Evolutionary conservation across 2,329 filamentous ascomycete species (phyloP).

Genomic region (Phyllosticta capitalensis): DNA sequence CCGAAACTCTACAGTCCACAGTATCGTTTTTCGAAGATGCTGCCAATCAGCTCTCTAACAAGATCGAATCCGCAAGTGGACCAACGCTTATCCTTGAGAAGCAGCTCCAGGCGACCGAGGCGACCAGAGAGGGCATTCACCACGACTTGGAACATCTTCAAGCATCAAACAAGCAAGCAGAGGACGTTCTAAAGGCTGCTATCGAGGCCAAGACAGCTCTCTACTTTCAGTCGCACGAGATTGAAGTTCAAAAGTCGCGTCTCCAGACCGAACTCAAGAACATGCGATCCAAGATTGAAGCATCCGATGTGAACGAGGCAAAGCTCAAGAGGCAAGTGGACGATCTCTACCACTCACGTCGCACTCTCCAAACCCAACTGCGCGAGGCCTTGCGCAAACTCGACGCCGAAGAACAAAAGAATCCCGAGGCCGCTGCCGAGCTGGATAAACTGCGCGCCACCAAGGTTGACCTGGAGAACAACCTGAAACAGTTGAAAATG

Average conservation of each 20-base stretch:
- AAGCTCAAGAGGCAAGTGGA: slow-evolving; percentile 14
- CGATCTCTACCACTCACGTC: slow-evolving; percentile 4
- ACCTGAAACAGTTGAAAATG: slow-evolving; percentile 17
- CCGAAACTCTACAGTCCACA: slow-evolving; percentile 2
- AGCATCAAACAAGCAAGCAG: slow-evolving; percentile 1
- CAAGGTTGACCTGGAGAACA: slow-evolving; percentile 17
- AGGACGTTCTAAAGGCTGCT: slow-evolving; percentile 1
- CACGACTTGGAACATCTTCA: neutral
- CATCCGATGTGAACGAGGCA: slow-evolving; percentile 16
- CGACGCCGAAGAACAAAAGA: slow-evolving; percentile 7
- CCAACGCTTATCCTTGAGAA: slow-evolving; percentile 6
- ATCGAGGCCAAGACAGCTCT: slow-evolving; percentile 5
- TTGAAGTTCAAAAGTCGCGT: slow-evolving; percentile 16
- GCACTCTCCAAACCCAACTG: slow-evolving; percentile 9
- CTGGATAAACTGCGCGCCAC: slow-evolving; percentile 15
- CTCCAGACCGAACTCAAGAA: slow-evolving; percentile 18
- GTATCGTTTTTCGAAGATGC: slow-evolving; percentile 5
- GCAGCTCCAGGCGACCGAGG: slow-evolving; percentile 5
- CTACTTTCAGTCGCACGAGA: slow-evolving; percentile 16
- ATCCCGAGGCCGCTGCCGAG: slow-evolving; percentile 13
- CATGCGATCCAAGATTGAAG: slow-evolving; percentile 17
- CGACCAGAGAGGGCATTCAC: slow-evolving; percentile 5
- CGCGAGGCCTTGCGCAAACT: slow-evolving; percentile 5
- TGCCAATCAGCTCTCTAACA: slow-evolving; percentile 1
- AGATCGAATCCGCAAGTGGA: slow-evolving; percentile 2